These are phyloP conservation scores for Colletotrichum agaves DNA, from an alignment of 2,329 filamentous ascomycete species.

Conservation along the genomic window DNA sequence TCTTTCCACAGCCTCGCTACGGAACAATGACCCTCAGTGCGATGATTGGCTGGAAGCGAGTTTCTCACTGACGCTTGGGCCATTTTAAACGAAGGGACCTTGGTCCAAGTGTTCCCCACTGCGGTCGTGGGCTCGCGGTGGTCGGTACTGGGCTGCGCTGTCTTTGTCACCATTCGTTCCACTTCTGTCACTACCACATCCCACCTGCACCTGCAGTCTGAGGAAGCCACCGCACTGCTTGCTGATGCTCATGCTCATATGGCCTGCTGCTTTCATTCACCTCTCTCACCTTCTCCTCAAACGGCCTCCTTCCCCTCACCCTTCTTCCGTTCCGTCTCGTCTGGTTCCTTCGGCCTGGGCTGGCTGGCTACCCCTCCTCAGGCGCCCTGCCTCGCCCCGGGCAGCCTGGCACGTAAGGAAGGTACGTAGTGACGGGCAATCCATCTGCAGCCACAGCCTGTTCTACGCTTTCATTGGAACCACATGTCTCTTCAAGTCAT, in stretches of 20 bases:
- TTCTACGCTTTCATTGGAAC: constrained; percentile 36
- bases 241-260: not conserved
- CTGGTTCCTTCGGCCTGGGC: not conserved
- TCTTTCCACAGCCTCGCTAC: too few species aligned
- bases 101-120: too few species aligned
- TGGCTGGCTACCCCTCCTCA: constrained; percentile 15
- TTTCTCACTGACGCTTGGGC: not conserved
- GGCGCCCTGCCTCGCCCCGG: constrained; percentile 22
- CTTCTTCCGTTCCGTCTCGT: not conserved
- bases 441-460: constrained; percentile 33
- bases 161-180: too few species aligned
- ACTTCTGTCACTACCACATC: too few species aligned
- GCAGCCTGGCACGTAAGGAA: not conserved
- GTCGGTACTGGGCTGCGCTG: too few species aligned
- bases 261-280: not conserved
- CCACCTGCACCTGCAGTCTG: too few species aligned
- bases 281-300: not conserved
- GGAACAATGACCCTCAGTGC: not conserved
- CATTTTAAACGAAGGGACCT: too few species aligned
- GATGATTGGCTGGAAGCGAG: not conserved
- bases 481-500: constrained; percentile 37
- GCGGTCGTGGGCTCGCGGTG: too few species aligned
- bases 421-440: constrained; percentile 14
- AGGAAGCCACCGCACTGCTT: not conserved
- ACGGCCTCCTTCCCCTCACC: not conserved